These are phyloP conservation scores for Penicillium flavigenum DNA, from an alignment of 495 filamentous ascomycete genomes.

Conservation along the genomic window DNA sequence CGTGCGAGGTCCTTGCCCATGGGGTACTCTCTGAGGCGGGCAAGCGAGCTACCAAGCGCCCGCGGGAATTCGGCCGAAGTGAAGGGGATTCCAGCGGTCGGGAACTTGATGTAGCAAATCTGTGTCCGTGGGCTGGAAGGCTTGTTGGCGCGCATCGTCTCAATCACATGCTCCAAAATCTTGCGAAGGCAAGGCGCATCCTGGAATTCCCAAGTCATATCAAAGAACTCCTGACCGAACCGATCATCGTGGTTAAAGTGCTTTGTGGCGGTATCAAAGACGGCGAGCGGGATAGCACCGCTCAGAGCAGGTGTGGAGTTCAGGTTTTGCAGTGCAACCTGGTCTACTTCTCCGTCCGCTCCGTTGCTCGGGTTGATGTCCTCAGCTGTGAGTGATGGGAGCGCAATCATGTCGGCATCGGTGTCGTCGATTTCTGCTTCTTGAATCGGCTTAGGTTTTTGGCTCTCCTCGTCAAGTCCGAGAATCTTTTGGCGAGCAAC, in stretches of 20 bases:
- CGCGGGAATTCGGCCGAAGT: constrained; percentile 70
- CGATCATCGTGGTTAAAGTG: constrained; percentile 61
- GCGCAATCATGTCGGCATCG: constrained; percentile 56
- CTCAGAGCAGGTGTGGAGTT: constrained; percentile 77
- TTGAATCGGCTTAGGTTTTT: constrained; percentile 44
- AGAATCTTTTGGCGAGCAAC: constrained; percentile 66
- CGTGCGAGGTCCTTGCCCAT: constrained; percentile 44
- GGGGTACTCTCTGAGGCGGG: constrained; percentile 51
- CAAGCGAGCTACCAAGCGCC: constrained; percentile 63
- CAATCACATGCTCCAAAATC: constrained; percentile 76
- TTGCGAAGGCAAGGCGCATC: constrained; percentile 60
- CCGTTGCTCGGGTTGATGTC: constrained; percentile 62
- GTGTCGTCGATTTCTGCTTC: constrained; percentile 36
- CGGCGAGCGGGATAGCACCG: constrained; percentile 87
- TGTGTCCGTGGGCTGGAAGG: constrained; percentile 58
- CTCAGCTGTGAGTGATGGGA: constrained; percentile 62
- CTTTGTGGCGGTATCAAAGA: constrained; percentile 85
- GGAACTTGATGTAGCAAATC: constrained; percentile 69
- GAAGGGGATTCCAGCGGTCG: constrained; percentile 62
- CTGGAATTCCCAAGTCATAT: constrained; percentile 69
- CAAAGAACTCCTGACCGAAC: constrained; percentile 74
- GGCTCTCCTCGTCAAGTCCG: constrained; percentile 57
- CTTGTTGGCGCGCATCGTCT: constrained; percentile 56
- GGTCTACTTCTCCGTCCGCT: constrained; percentile 51
- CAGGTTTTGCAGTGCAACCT: constrained; percentile 58